These are phyloP conservation scores for Umbelopsis ramanniana DNA, from an alignment of 192 early-diverging fungal genomes.

Conservation along the genomic window DNA sequence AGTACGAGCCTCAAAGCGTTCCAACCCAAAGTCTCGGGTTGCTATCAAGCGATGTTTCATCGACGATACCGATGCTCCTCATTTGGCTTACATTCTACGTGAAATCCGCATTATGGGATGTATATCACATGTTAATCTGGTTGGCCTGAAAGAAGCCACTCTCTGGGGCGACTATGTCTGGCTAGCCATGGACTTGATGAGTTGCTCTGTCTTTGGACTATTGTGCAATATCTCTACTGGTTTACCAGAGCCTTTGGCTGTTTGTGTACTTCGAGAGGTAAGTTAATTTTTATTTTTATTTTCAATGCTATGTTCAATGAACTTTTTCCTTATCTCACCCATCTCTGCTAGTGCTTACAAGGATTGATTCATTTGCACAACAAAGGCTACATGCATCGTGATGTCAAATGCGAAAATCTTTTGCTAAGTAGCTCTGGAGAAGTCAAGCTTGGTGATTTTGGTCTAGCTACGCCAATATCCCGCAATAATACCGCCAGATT, in stretches of 20 bases:
- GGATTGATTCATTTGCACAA: slow-evolving; percentile 48
- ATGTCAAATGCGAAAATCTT: slow-evolving; percentile 55
- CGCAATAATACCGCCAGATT: slow-evolving; percentile 29
- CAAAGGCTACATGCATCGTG: slow-evolving; percentile 53
- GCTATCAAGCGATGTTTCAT: slow-evolving; percentile 49
- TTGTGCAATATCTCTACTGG: slow-evolving; percentile 43
- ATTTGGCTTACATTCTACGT: slow-evolving; percentile 41
- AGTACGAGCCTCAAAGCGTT: slow-evolving; percentile 33
- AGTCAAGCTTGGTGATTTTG: slow-evolving; percentile 50
- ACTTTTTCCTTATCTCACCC: too few species aligned
- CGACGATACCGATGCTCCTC: slow-evolving; percentile 45
- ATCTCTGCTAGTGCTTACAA: slow-evolving; percentile 34
- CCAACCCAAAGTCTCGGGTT: slow-evolving; percentile 31
- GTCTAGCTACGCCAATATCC: slow-evolving; percentile 33
- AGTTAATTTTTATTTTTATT: neutral
- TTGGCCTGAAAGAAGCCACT: slow-evolving; percentile 39
- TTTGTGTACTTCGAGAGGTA: slow-evolving; percentile 43
- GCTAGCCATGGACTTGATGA: slow-evolving; percentile 49
- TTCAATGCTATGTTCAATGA: too few species aligned
- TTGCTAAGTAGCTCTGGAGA: slow-evolving; percentile 39
- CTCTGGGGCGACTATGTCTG: slow-evolving; percentile 48
- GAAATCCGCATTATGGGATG: slow-evolving; percentile 49
- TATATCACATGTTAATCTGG: slow-evolving; percentile 39
- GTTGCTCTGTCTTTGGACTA: slow-evolving; percentile 45
- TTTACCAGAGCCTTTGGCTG: slow-evolving; percentile 41